Evolutionary conservation across 768 basidiomycete species (phyloP), one percentile per base, ranked within the genome.

Genomic region (Boletus pseudopeckii): DNA sequence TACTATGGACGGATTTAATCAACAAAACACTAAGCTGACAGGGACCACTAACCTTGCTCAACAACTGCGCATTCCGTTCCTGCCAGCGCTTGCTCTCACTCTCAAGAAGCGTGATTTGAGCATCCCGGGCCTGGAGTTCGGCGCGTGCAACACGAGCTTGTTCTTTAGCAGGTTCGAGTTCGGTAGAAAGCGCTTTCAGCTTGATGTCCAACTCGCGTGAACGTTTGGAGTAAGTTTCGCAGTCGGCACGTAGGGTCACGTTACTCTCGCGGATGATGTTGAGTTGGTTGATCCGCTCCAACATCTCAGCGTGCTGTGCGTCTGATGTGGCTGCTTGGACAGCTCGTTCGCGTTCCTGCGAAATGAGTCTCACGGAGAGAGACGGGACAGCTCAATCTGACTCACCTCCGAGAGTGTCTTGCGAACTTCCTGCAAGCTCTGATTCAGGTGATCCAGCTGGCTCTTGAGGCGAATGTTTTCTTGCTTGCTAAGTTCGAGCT

Each of bases 211-310:
- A 75, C 38, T 86, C 84, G 38, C 79, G 77, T 22, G 84, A 78
- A 40, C 84, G 85, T 68, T 85, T 89, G 24, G 79, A 69, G 56
- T 89, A 78, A n/a, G 74, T 76, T 56, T 91, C 88, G 58, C 79
- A 83, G 51, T 94, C 90, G 32, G 85, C 76, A 53, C 92, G 84
- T 1, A 95, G 77, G 2, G 89, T 92, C 0, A 86, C 84, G 64
- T 95, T 95, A 73, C 90, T 92, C 70, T 95, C 92, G 36, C 91
- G 82, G 3, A 94, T 62, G 49, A 95, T 80, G 52, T 90, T 92
- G 55, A 92, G 78, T 58, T 93, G 89, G 57, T 91, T 89, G 70
- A 93, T 92, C 56, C 87, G 80, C 68, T 92, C 90, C 45, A 94
- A 74, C 47, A 94, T 81, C 64, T 93, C 90, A 15, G 84, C 81